Evolutionary conservation across 345 rosid genomes (phyloP).

Genomic region (Eutrema yunnanense): DNA sequence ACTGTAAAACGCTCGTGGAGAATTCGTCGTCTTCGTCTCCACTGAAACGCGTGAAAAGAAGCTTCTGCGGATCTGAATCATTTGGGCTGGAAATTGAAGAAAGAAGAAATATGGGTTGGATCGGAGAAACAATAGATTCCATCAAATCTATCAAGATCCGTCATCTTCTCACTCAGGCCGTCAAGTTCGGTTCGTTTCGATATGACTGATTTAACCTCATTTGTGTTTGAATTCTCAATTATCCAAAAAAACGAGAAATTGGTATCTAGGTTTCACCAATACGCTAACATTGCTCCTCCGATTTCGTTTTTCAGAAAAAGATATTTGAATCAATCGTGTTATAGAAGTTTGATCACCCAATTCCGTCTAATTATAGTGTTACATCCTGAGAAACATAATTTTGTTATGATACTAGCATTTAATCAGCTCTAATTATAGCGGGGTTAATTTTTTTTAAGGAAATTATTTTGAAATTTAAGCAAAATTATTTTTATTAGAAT

Average conservation of each 20-base stretch:
- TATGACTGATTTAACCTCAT: background rate
- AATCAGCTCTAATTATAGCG: no score
- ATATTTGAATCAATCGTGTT: background rate
- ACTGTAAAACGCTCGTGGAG: background rate
- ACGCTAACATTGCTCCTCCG: background rate
- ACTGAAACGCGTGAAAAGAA: constrained; percentile 12
- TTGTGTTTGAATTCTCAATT: background rate
- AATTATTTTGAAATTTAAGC: no score
- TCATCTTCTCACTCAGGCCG: constrained; percentile 70
- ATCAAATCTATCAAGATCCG: constrained; percentile 78
- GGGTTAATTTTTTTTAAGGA: no score
- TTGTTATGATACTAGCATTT: background rate
- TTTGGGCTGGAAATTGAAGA: background rate
- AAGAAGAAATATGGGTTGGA: constrained; percentile 50
- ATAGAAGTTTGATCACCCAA: background rate
- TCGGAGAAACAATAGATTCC: constrained; percentile 75
- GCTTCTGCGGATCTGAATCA: background rate
- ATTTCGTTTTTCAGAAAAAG: background rate
- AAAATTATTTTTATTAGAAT: no score
- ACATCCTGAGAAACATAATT: background rate
- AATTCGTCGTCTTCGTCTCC: background rate
- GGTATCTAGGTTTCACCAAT: background rate
- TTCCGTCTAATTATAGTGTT: background rate
- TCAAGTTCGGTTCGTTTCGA: constrained; percentile 65
- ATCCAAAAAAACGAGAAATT: background rate